Evolutionary conservation across 805 yeast genomes (phyloP).

Genomic region (Isabelozyma pseudorhagii): DNA sequence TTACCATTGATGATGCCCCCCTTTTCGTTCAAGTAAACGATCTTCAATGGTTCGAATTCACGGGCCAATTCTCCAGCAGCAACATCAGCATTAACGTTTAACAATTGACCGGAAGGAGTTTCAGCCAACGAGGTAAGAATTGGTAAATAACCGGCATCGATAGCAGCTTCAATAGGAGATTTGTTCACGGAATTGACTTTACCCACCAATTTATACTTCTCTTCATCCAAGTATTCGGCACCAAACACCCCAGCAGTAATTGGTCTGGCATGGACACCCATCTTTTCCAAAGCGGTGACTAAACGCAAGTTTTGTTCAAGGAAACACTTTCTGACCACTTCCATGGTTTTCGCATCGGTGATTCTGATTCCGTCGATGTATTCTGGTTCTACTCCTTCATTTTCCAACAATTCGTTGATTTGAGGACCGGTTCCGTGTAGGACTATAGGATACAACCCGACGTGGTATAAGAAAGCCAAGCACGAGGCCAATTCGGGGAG

Average conservation of each 20-base stretch:
- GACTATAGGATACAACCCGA: conserved; percentile 94
- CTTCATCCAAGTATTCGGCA: conserved; percentile 88
- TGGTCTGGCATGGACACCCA: conserved; percentile 98
- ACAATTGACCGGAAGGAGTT: conserved; percentile 92
- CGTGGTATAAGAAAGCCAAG: conserved; percentile 92
- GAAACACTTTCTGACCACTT: conserved; percentile 92
- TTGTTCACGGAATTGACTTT: conserved; percentile 83
- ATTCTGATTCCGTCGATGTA: conserved; percentile 96
- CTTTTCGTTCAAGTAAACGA: conserved; percentile 93
- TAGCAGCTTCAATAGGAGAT: conserved; percentile 73
- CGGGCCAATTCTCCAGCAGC: conserved; percentile 98
- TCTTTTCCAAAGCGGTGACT: conserved; percentile 91
- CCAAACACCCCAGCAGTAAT: conserved; percentile 96
- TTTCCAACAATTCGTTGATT: conserved; percentile 88
- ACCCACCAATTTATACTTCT: conserved; percentile 91
- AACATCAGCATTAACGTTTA: conserved; percentile 97
- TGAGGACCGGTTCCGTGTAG: conserved; percentile 99
- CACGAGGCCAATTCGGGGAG: conserved; percentile 92
- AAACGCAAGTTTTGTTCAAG: conserved; percentile 91
- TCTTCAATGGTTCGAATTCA: conserved; percentile 94
- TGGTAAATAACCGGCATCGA: conserved; percentile 94
- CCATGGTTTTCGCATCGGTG: conserved; percentile 92
- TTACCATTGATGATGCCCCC: conserved; percentile 95
- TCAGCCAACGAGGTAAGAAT: conserved; percentile 95
- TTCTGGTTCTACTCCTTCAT: conserved; percentile 92